Base-by-base conservation (phyloP, 2,329 filamentous ascomycete species). In the Aspergillus clavatus region DNA sequence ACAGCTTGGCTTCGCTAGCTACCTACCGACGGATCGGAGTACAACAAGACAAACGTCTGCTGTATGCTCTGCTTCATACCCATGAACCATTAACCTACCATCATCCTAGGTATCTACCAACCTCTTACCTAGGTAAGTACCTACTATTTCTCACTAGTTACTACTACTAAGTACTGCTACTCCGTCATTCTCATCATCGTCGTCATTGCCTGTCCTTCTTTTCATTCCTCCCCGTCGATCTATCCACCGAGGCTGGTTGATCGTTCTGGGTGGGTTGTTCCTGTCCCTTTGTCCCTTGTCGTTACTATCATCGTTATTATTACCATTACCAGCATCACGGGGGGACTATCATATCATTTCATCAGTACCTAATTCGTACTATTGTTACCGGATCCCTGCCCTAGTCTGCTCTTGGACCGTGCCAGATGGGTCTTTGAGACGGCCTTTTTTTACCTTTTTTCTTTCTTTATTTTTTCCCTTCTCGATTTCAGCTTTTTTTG, bases 1-100 rank as follows among this genome's bases (percentile, higher is more conserved):
- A 52, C 55, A 55, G 50, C 48, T 52, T 49, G 55, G 54, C 52
- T 50, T 50, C 44, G 37, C 47, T 48, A 36, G 18, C 22, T 38
- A 46, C 42, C 51, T 48, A 24, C 50, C 46, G 38, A 50, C 35
- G 43, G 45, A 48, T 51, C 50, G 45, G 43, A 47, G 33, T 40
- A 24, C 42, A 38, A 42, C 39, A 47, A 36, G 37, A 42, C 43
- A 51, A 46, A 44, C 49, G 27, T 38, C 38, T 28, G 43, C 22
- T 28, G 40, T 46, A 45, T 47, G 44, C 29, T 16, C 18, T 8
- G 7, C 5, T 26, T 10, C 23, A 26, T 26, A 26, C 23, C 23
- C 10, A 26, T 26, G 7, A 8, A 14, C 18, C 11, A 33, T 33
- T 33, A 16, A 14, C 29, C 29, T 33, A 14, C 18, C 23, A 26